These are phyloP conservation scores for Postia placenta DNA, from an alignment of 768 basidiomycete genomes.

Conservation along the genomic window DNA sequence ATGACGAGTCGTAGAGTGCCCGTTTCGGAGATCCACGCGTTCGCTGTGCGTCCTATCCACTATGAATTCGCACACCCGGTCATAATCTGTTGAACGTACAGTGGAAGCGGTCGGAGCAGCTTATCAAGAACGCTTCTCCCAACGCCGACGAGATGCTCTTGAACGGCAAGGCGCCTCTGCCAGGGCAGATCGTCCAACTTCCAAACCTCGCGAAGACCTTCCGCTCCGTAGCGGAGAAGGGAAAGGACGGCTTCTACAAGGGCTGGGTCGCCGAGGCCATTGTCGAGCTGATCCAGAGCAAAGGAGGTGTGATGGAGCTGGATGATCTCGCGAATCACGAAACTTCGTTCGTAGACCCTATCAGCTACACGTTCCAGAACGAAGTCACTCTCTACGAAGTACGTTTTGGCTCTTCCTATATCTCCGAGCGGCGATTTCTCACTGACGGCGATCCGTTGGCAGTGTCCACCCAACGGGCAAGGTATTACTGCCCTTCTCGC, in stretches of 20 bases:
- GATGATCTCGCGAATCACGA: conserved; percentile 86
- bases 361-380: conserved; percentile 80
- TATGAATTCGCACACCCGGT: conserved; percentile 1
- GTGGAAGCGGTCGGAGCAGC: conserved; percentile 58
- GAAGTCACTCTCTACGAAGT: conserved; percentile 93
- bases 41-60: conserved; percentile 5
- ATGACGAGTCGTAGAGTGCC: conserved; percentile 53
- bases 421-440: too few species aligned
- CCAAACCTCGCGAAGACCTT: conserved; percentile 84
- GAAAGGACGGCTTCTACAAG: conserved; percentile 92
- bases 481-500: conserved; percentile 92
- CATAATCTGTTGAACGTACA: conserved; percentile 17
- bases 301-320: conserved; percentile 91
- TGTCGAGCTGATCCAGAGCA: conserved; percentile 75
- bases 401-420: too few species aligned
- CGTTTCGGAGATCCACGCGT: conserved; percentile 75
- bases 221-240: conserved; percentile 68
- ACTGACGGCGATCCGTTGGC: neutral
- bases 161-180: conserved; percentile 74
- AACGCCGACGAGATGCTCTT: conserved; percentile 84
- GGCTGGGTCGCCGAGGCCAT: conserved; percentile 87
- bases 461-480: conserved; percentile 98
- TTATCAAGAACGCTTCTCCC: conserved; percentile 80
- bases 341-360: conserved; percentile 80
- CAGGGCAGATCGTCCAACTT: conserved; percentile 79